Evolutionary conservation across 2,329 filamentous ascomycete genomes (phyloP), one percentile per base, ranked within the genome.

Genomic region (Calonectria pseudoturangicola): DNA sequence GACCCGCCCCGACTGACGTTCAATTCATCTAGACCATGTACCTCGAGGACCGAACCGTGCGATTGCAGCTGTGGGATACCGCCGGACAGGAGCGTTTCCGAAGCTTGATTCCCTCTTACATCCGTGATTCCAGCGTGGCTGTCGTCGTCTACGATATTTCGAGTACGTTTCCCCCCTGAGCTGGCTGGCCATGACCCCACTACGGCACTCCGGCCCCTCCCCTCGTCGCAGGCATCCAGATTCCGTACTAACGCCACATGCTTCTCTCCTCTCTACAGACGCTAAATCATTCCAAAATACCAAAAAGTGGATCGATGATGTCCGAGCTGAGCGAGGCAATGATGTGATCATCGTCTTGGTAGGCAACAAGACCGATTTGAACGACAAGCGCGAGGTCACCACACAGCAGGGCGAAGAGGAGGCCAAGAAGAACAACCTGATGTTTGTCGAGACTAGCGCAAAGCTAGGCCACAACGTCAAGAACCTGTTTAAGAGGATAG

Each of bases 121-220:
- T 99, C 82, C 95, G 97, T 81, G 97, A 99, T 88, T 98, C 95
- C 27, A 97, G 94, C 82, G 97, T 99, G 66, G 97, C 97, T 27
- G 97, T 99, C 41, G 97, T 99, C 41, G 97, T 99, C 73, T 99
- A 99, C 87, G 97, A 99, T 85, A 98, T 99, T 82, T 98, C 95
- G 72, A 98, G 93, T 94, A 87, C 47, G 80, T 25, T 51, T 25
- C 36, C 63, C 67, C 66, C 73, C 74, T 74, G 68, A 73, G 45
- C 50, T 45, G 68, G 45, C 50, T 45, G 68, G 66, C 71, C 48
- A 54, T 48, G 68, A 75, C 75, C 76, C 76, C 77, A 76, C 78
- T 72, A 70, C 71, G 33, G 54, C 33, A 56, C 16, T n/a, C 33
- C 36, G 60, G 62, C 66, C 45, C 77, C 45, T 67, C 60, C 62